phyloP scores from a whole-genome alignment of 768 basidiomycete species.

The Termitomyces sp. region DNA sequence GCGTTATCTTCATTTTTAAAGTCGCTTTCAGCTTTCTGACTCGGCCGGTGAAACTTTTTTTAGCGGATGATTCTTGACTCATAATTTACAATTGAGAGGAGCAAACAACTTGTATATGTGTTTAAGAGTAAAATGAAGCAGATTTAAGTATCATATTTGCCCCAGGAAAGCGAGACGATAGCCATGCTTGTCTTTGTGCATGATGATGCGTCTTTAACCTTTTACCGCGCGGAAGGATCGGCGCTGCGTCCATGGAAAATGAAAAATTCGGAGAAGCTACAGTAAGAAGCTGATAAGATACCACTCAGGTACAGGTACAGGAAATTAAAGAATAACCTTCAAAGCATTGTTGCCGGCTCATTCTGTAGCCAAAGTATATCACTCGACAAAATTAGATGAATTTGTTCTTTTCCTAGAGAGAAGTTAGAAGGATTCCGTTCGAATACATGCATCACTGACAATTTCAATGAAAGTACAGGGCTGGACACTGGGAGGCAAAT shows the following conservation, averaged over 20 bases:
- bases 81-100: background rate
- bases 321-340: background rate
- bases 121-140: background rate
- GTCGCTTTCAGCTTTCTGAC: slow-evolving; percentile 2
- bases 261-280: background rate
- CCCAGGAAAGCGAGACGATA: background rate
- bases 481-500: too few species aligned
- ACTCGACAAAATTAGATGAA: too few species aligned
- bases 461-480: background rate
- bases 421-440: background rate
- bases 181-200: background rate
- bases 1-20: slow-evolving; percentile 1
- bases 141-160: background rate
- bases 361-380: background rate
- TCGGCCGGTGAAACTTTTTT: slow-evolving; percentile 5
- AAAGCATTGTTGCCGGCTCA: background rate
- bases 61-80: background rate
- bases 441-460: background rate
- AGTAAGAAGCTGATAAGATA: background rate
- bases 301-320: background rate
- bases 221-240: background rate
- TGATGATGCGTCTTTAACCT: background rate
- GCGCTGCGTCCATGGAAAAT: background rate
- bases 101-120: background rate
- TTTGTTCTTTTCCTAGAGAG: background rate